Evolutionary conservation across 2,329 filamentous ascomycete species (phyloP).

Genomic region (Phyllosticta ampelicida): DNA sequence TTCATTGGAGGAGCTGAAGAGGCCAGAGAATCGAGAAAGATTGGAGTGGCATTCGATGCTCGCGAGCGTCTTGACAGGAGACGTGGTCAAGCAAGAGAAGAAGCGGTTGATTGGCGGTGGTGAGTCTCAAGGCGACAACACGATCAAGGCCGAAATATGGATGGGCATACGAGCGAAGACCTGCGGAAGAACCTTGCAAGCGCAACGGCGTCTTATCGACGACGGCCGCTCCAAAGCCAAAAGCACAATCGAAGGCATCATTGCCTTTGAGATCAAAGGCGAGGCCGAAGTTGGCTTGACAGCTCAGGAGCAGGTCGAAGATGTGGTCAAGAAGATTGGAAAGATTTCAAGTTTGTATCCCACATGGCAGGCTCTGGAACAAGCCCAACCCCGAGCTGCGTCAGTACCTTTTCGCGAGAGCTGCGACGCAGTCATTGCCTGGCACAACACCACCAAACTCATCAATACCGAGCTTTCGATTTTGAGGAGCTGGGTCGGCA

Average conservation of each 20-base stretch:
- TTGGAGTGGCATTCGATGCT: conserved; percentile 98
- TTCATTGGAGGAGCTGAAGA: conserved; percentile 78
- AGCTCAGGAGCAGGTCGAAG: conserved; percentile 76
- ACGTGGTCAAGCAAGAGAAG: conserved; percentile 97
- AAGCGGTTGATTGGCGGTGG: conserved; percentile 78
- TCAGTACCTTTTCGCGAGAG: conserved; percentile 71
- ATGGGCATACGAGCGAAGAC: conserved; percentile 73
- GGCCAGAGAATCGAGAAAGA: conserved; percentile 77
- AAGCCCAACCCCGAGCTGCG: conserved; percentile 63
- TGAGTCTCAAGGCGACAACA: conserved; percentile 62
- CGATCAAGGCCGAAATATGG: conserved; percentile 66
- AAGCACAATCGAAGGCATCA: conserved; percentile 72
- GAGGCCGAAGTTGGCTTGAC: conserved; percentile 85
- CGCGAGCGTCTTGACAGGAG: conserved; percentile 85
- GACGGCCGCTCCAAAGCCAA: conserved; percentile 67
- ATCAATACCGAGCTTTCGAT: conserved; percentile 93
- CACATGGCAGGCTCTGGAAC: conserved; percentile 62
- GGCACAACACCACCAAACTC: conserved; percentile 93
- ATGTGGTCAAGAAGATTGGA: conserved; percentile 83
- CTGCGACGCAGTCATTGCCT: conserved; percentile 80
- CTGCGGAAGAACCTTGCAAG: conserved; percentile 71
- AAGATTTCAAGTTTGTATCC: conserved; percentile 79
- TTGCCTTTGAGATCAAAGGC: conserved; percentile 87
- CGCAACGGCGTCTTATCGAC: conserved; percentile 80
- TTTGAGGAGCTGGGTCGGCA: conserved; percentile 92